Base-by-base conservation (phyloP, 2,329 filamentous ascomycete genomes). In the Aspergillus spinulosporus region DNA sequence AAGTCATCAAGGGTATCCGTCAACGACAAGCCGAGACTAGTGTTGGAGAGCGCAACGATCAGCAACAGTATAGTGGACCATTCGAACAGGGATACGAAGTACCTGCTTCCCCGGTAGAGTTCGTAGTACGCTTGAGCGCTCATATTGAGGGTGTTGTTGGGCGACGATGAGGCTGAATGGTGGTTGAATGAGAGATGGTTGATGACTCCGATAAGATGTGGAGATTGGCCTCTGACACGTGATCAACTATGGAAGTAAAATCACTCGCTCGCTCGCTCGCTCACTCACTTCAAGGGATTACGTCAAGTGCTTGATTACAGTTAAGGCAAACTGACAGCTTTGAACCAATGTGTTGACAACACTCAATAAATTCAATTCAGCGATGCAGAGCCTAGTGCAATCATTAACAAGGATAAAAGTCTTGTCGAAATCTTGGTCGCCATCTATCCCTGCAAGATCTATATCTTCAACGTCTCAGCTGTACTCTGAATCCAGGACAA, bases 31-130 rank as follows among this genome's bases (percentile, higher is more conserved):
- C 94, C 94, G 79, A 99, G 91, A 77, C 94, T 99, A 74, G 58
- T 21, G 62, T 55, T 61, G n/a, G 21, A n/a, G 43, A 43, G 37
- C 8, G 44, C 31, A 36, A 6, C 48, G 61, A 40, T 54, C 31
- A 54, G 52, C 43, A 49, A 15, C 5, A 29, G 26, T 37, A 5
- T 11, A 6, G 32, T 5, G 9, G 51, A 29, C 7, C 32, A 14
- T 4, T 40, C 2, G 56, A 49, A 21, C 28, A 26, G 46, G 28
- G 3, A 31, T 9, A 43, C 21, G 21, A 39, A 8, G 50, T 90
- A 97, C 94, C 93, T 97, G 86, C 92, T 96, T 80, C 92, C 88
- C 69, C 94, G 90, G 77, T 99, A 99, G 71, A 99, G 87, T 84
- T 99, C 94, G 77, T 97, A 99, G 80, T 84, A 87, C 64, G 83